phyloP scores from a whole-genome alignment of 2,329 filamentous ascomycete species.

The Botrytis fabae region DNA sequence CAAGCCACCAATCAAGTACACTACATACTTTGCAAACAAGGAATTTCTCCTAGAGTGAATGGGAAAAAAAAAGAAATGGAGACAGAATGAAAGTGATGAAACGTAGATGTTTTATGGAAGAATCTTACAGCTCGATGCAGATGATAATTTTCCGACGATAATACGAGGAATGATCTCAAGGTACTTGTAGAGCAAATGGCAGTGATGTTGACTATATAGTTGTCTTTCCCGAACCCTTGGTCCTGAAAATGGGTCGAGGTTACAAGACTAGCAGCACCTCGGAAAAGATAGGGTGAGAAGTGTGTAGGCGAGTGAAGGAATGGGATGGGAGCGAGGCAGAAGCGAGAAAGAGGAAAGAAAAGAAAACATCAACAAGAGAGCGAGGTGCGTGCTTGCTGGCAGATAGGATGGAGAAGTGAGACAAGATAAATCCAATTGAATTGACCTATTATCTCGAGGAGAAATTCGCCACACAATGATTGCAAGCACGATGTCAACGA shows the following conservation, averaged over 20 bases:
- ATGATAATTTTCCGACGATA: not conserved
- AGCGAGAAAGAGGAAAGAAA: not conserved
- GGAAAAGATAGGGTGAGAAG: constrained; percentile 3
- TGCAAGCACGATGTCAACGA: no score
- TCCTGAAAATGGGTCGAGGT: no score
- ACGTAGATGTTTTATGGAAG: not conserved
- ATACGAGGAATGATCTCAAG: no score
- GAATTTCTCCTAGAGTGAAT: not conserved
- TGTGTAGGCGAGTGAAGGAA: not conserved
- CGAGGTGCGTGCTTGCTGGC: not conserved
- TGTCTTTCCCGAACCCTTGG: not conserved
- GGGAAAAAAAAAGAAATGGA: not conserved
- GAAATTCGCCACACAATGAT: not conserved
- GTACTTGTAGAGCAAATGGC: no score
- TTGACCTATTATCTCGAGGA: not conserved
- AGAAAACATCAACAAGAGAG: not conserved
- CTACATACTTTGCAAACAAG: not conserved
- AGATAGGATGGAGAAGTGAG: no score
- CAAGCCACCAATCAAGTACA: not conserved
- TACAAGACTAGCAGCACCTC: not conserved
- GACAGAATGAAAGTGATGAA: not conserved
- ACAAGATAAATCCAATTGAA: not conserved
- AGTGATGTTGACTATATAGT: no score
- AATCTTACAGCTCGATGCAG: not conserved
- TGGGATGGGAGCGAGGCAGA: not conserved